Evolutionary conservation across 345 rosid species (phyloP).

Genomic region (Bruguiera sexangula): DNA sequence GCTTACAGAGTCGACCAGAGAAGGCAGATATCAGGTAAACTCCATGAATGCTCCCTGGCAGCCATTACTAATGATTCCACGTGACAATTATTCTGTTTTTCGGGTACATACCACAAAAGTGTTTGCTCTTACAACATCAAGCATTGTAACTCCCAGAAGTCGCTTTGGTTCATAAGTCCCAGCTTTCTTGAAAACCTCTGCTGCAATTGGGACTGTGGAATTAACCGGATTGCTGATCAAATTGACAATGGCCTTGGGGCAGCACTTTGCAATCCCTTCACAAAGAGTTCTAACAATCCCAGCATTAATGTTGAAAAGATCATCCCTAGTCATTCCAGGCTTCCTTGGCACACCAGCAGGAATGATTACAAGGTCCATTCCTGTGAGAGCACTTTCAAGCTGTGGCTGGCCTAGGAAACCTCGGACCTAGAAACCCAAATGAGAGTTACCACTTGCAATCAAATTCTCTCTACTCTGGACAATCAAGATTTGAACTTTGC

Average conservation of each 20-base stretch:
- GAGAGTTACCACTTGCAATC: background rate
- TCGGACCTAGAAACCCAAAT: conserved; percentile 15
- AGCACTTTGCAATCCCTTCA: conserved; percentile 55
- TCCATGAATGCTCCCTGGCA: too few species aligned
- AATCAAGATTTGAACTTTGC: background rate
- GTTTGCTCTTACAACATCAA: conserved; percentile 70
- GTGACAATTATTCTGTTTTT: background rate
- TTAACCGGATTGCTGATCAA: conserved; percentile 78
- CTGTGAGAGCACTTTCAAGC: conserved; percentile 38
- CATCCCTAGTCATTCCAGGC: conserved; percentile 80
- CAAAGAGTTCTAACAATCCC: conserved; percentile 47
- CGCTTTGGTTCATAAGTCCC: conserved; percentile 65
- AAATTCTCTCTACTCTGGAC: background rate
- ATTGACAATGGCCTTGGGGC: conserved; percentile 58
- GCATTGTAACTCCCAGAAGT: conserved; percentile 69
- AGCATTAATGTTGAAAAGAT: conserved; percentile 64
- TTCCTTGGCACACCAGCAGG: conserved; percentile 79
- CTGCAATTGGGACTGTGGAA: conserved; percentile 78
- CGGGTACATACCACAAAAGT: conserved; percentile 36
- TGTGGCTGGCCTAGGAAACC: conserved; percentile 33
- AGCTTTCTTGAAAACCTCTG: conserved; percentile 70
- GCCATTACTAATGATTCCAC: background rate
- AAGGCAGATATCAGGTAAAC: too few species aligned
- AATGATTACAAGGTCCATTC: conserved; percentile 57
- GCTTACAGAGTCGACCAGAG: too few species aligned